Conservation (phyloP, 2,329 filamentous ascomycete species). For the Beauveria pseudobassiana region DNA sequence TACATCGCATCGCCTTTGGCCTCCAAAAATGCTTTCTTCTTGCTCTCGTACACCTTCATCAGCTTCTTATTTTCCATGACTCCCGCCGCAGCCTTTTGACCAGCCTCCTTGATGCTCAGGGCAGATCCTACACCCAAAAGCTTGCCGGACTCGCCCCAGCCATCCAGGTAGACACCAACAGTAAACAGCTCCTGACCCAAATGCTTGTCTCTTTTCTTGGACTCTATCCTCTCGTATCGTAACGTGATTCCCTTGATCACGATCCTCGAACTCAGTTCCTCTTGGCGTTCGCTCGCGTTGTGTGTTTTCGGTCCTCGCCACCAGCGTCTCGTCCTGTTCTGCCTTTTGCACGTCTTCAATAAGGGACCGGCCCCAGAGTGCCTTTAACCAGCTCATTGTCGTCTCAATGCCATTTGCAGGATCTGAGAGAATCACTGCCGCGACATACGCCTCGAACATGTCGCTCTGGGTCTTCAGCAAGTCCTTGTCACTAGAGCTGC, state of each 20-base stretch:
- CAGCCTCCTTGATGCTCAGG: constrained; percentile 62
- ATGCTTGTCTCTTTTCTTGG: constrained; percentile 46
- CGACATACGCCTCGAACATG: constrained; percentile 86
- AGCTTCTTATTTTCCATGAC: constrained; percentile 61
- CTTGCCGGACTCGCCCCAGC: constrained; percentile 58
- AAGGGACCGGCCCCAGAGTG: constrained; percentile 64
- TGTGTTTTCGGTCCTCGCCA: constrained; percentile 8
- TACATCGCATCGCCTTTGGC: constrained; percentile 15
- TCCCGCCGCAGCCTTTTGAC: constrained; percentile 54
- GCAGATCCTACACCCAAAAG: constrained; percentile 57
- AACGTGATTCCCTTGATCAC: constrained; percentile 51
- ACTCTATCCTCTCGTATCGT: constrained; percentile 49
- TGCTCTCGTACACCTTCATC: constrained; percentile 41
- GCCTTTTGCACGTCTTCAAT: constrained; percentile 40
- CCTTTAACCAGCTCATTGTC: constrained; percentile 63
- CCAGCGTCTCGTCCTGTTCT: constrained; percentile 22
- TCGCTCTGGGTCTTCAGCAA: constrained; percentile 72
- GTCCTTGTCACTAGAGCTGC: constrained; percentile 38
- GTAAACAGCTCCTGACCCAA: constrained; percentile 50
- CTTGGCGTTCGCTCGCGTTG: constrained; percentile 13
- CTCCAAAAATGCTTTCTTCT: constrained; percentile 38
- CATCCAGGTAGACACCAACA: constrained; percentile 58
- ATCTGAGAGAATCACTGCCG: constrained; percentile 65
- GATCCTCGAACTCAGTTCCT: constrained; percentile 31
- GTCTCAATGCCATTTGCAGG: constrained; percentile 51